These are phyloP conservation scores for Corynespora cassiicola DNA, from an alignment of 2,329 filamentous ascomycete genomes.

Conservation along the genomic window DNA sequence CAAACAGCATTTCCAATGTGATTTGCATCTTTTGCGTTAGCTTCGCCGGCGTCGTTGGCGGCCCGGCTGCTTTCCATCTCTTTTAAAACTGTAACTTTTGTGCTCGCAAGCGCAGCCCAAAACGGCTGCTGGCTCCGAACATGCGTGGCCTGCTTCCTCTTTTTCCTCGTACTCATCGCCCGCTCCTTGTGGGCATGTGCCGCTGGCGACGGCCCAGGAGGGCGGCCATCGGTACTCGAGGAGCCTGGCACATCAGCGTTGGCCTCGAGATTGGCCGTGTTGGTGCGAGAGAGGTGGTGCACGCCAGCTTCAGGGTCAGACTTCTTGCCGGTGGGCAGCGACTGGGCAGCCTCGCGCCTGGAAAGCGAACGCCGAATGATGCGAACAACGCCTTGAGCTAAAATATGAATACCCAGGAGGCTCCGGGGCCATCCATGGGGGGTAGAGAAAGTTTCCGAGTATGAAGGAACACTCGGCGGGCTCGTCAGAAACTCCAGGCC, in stretches of 20 bases:
- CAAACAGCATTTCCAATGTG: conserved; percentile 79
- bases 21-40: conserved; percentile 77
- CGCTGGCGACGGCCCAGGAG: conserved; percentile 58
- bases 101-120: conserved; percentile 93
- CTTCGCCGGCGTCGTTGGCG: conserved; percentile 74
- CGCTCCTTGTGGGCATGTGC: conserved; percentile 63
- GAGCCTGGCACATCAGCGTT: conserved; percentile 59
- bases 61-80: conserved; percentile 77
- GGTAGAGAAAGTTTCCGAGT: conserved; percentile 42
- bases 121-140: conserved; percentile 89
- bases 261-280: conserved; percentile 43
- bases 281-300: conserved; percentile 39
- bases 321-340: conserved; percentile 46
- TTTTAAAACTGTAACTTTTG: conserved; percentile 95
- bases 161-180: conserved; percentile 76
- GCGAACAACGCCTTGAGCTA: conserved; percentile 75
- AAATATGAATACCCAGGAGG: conserved; percentile 75
- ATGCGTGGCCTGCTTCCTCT: conserved; percentile 88
- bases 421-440: conserved; percentile 72
- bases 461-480: conserved; percentile 42
- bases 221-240: conserved; percentile 55
- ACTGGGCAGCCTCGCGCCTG: conserved; percentile 40
- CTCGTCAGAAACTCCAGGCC: conserved; percentile 48
- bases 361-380: conserved; percentile 64
- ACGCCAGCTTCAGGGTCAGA: conserved; percentile 67